These are phyloP conservation scores for Termitomyces eurrhizus DNA, from an alignment of 768 basidiomycete species.

Conservation along the genomic window DNA sequence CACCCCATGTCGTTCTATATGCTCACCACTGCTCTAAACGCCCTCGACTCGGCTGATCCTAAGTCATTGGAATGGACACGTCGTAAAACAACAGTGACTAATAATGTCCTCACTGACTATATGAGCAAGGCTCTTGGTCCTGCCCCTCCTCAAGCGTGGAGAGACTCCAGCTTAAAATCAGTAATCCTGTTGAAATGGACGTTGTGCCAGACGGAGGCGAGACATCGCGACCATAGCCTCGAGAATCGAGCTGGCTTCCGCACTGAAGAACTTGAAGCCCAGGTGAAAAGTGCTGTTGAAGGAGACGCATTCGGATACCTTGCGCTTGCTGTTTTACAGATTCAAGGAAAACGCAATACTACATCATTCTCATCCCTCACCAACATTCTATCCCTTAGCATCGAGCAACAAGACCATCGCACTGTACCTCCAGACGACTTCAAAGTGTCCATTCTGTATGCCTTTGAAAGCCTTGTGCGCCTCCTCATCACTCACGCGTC, in stretches of 20 bases:
- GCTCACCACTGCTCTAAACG: slow-evolving; percentile 57
- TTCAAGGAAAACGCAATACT: slow-evolving; percentile 42
- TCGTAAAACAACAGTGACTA: slow-evolving; percentile 46
- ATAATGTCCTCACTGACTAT: slow-evolving; percentile 42
- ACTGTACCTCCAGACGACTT: slow-evolving; percentile 48
- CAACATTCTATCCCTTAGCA: slow-evolving; percentile 27
- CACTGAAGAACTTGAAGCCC: slow-evolving; percentile 76
- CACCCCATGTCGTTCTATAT: slow-evolving; percentile 69
- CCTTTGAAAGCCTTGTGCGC: slow-evolving; percentile 69
- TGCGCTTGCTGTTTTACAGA: slow-evolving; percentile 50
- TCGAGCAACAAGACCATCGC: slow-evolving; percentile 43
- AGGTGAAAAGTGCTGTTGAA: slow-evolving; percentile 81
- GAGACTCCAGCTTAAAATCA: slow-evolving; percentile 65
- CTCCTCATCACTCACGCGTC: slow-evolving; percentile 73
- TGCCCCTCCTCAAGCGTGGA: slow-evolving; percentile 50
- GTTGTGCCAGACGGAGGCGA: slow-evolving; percentile 72
- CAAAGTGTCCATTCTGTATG: slow-evolving; percentile 49
- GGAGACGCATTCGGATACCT: slow-evolving; percentile 79
- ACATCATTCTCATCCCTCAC: slow-evolving; percentile 31
- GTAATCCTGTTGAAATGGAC: slow-evolving; percentile 84
- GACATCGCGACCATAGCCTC: slow-evolving; percentile 62
- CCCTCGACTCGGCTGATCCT: slow-evolving; percentile 66
- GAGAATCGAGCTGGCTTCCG: slow-evolving; percentile 64
- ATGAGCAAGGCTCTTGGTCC: slow-evolving; percentile 58
- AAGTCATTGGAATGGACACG: slow-evolving; percentile 36